A percentile compares a stretch with the other conserved stretches of the same genome.
Conservation (phyloP, 164 flowering plant genomes). For the Protea cynaroides region DNA sequence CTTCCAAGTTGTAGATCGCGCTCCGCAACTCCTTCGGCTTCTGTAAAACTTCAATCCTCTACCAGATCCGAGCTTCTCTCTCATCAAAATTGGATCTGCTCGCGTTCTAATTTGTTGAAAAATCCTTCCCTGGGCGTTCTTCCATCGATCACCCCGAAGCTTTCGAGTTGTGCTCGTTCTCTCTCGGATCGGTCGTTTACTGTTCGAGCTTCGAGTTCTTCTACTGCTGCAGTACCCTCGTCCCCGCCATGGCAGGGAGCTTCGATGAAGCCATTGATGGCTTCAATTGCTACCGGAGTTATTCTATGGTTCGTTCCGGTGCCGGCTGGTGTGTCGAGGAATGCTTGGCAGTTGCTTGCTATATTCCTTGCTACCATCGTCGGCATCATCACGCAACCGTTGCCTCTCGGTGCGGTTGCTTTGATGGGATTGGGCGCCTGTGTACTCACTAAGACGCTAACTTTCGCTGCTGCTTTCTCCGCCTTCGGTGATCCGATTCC, state of each 20-base stretch:
- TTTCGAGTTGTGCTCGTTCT: conserved; percentile 1
- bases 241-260: conserved; percentile 83
- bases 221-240: conserved; percentile 22
- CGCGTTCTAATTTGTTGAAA: conserved; percentile 1
- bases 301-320: not conserved
- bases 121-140: conserved; percentile 2
- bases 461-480: conserved; percentile 3
- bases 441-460: conserved; percentile 2
- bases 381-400: conserved; percentile 8
- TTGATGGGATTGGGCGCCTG: not conserved
- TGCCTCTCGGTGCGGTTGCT: conserved; percentile 4
- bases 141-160: conserved; percentile 5
- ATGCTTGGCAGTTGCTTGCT: conserved; percentile 5
- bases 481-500: conserved; percentile 1
- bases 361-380: conserved; percentile 8
- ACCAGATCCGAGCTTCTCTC: conserved; percentile 14
- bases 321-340: not conserved
- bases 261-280: conserved; percentile 53
- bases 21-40: conserved; percentile 13
- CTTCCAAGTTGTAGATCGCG: conserved; percentile 23
- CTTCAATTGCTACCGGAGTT: conserved; percentile 1
- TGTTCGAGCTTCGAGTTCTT: conserved; percentile 21
- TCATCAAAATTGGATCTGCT: conserved; percentile 5
- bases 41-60: not conserved
- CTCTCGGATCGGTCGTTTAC: conserved; percentile 4